Evolutionary conservation across 768 basidiomycete species (phyloP).

Genomic region (Phylloporus sp.): DNA sequence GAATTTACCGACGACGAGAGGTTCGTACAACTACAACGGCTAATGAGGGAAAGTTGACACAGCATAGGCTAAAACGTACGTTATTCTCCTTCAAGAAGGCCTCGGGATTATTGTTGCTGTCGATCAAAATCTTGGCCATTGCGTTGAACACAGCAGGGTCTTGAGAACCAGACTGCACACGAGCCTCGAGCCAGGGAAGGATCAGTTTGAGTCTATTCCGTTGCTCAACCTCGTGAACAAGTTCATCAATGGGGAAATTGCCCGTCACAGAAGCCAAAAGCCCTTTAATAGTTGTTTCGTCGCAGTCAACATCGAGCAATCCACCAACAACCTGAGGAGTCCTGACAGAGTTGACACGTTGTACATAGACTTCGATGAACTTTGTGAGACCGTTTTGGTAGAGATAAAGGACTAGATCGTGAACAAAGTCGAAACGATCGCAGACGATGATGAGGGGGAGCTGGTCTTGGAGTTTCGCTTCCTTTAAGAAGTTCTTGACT

Average conservation of each 20-base stretch:
- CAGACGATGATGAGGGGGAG: conserved; percentile 99
- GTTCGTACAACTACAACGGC: conserved; percentile 78
- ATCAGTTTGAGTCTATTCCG: conserved; percentile 95
- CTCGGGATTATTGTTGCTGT: conserved; percentile 98
- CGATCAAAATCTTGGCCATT: conserved; percentile 97
- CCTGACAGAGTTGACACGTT: conserved; percentile 93
- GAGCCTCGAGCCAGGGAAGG: conserved; percentile 93
- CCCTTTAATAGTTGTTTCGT: conserved; percentile 91
- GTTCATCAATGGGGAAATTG: conserved; percentile 96
- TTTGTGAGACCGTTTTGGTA: conserved; percentile 96
- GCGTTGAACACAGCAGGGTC: conserved; percentile 96
- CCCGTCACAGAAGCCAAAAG: conserved; percentile 93
- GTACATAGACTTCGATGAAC: conserved; percentile 99
- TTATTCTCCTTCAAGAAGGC: conserved; percentile 98
- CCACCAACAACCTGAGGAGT: conserved; percentile 98
- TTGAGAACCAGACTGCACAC: conserved; percentile 90
- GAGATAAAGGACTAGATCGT: conserved; percentile 96
- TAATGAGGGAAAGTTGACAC: conserved; percentile 2
- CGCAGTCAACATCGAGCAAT: conserved; percentile 95
- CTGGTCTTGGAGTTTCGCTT: conserved; percentile 94
- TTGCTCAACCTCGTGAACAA: conserved; percentile 95
- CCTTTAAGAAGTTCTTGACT: conserved; percentile 99
- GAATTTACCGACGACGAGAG: conserved; percentile 96
- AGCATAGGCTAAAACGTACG: conserved; percentile 42
- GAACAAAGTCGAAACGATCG: conserved; percentile 99